Evolutionary conservation across 1,284 basidiomycete genomes (phyloP).

Genomic region (Fomitiporia mediterranea): DNA sequence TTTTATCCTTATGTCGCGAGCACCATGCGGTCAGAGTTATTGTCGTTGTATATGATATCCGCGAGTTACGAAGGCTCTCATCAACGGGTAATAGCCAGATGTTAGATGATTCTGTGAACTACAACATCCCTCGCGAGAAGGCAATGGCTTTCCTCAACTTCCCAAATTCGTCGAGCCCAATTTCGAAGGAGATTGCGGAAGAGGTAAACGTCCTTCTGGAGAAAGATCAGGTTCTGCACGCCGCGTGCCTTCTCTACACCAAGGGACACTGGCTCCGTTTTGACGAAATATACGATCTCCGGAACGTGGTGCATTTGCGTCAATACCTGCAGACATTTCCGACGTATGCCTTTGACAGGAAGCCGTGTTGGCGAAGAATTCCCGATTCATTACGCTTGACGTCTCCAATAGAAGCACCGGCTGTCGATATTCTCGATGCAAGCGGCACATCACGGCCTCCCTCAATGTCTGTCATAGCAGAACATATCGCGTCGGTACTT

Average conservation of each 20-base stretch:
- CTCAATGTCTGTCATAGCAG: not conserved
- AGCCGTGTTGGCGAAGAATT: constrained; percentile 5
- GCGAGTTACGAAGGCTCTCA: no score
- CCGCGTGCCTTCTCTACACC: constrained; percentile 4
- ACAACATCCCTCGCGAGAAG: not conserved
- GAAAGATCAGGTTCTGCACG: not conserved
- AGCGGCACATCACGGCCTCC: not conserved
- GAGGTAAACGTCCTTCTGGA: not conserved
- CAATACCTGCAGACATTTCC: constrained; percentile 8
- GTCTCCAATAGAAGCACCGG: not conserved
- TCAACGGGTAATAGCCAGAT: no score
- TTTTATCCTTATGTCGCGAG: constrained; percentile 12
- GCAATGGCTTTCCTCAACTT: not conserved
- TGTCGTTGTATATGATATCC: constrained; percentile 2
- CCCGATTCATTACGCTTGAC: not conserved
- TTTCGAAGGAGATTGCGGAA: not conserved
- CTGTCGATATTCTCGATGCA: not conserved
- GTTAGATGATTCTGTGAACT: no score
- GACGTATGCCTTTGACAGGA: constrained; percentile 12
- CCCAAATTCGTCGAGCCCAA: not conserved
- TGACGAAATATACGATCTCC: not conserved
- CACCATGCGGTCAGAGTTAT: constrained; percentile 15
- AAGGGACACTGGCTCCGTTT: constrained; percentile 10
- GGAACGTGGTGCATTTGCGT: not conserved
- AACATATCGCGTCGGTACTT: not conserved